Base-by-base conservation (phyloP, 2,329 filamentous ascomycete species). In the Alternaria tenuissima region DNA sequence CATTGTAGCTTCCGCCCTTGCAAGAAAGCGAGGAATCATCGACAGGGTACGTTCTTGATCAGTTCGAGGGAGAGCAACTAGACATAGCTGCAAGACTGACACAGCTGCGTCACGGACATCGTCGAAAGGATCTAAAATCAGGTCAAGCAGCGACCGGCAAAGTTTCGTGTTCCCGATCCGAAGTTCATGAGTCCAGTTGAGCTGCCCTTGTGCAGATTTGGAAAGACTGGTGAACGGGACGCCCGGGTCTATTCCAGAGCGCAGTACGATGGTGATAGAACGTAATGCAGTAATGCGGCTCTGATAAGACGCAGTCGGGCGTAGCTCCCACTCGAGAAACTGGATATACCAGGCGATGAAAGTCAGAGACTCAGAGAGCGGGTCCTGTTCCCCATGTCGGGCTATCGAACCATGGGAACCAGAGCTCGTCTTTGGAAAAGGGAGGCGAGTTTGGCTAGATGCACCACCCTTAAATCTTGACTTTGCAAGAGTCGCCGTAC, bases 71-170 rank as follows among this genome's bases (percentile, higher is more conserved):
- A 72, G 49, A 7, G 74, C 67, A 11, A 66, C 62, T 7, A 78
- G 52, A 46, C 68, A 75, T 5, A 78, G 56, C 32, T 73, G 74
- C 22, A 88, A 71, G 6, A 86, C 76, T 14, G 76, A 74, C 14
- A 84, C 77, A 7, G 87, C 80, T 1, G 78, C 80, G 47, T 81
- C 87, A 66, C 94, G 86, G 5, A 98, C 91, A 76, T 99, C 95
- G 58, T 98, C 95, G 71, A 96, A 99, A 0, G 94, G 92, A 70
- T 99, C 92, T 73, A 96, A 83, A 7, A 96, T 79, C 22, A 97
- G 85, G 75, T 97, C 93, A 14, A 94, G 81, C 7, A 98, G 81
- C 5, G 89, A 82, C 48, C 90, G 84, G 11, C 87, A 78, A 80
- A 90, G 52, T 3, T 66, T 64, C 2, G 48, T 11, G 52, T 75